A percentile compares a stretch with the other conserved stretches of the same genome.
phyloP scores from a whole-genome alignment of 2,329 filamentous ascomycete genomes.

The Fusarium nisikadoi region DNA sequence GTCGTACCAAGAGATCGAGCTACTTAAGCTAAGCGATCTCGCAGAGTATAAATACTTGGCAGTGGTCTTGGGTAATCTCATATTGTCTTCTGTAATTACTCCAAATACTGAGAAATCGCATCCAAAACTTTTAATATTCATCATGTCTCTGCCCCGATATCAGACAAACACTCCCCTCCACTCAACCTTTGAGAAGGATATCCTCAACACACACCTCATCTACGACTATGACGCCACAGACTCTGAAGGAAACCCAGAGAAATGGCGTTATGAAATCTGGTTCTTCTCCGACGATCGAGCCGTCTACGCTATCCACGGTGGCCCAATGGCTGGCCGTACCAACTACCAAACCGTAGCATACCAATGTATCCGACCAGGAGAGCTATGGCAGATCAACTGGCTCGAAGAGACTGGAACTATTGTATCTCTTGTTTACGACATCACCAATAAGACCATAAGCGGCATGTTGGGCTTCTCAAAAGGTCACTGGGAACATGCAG shows the following conservation, averaged over 20 bases:
- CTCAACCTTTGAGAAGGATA: slow-evolving; percentile 56
- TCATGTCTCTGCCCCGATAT: slow-evolving; percentile 39
- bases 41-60: background rate
- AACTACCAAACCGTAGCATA: slow-evolving; percentile 66
- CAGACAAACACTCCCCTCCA: slow-evolving; percentile 42
- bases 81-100: background rate
- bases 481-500: slow-evolving; percentile 64
- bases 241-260: slow-evolving; percentile 60
- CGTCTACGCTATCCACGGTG: slow-evolving; percentile 69
- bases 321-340: slow-evolving; percentile 65
- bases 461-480: slow-evolving; percentile 65
- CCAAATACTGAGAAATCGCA: background rate
- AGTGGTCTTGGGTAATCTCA: accelerated
- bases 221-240: slow-evolving; percentile 67
- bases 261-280: slow-evolving; percentile 72
- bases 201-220: slow-evolving; percentile 64
- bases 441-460: slow-evolving; percentile 58
- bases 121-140: background rate
- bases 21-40: background rate
- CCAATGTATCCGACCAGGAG: slow-evolving; percentile 66
- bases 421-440: slow-evolving; percentile 66
- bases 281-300: slow-evolving; percentile 65
- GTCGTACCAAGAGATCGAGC: background rate
- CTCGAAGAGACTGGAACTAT: slow-evolving; percentile 69
- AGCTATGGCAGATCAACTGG: slow-evolving; percentile 71